Evolutionary conservation across 2,329 filamentous ascomycete species (phyloP), one percentile per base, ranked within the genome.

Genomic region (Ophiostoma ips): DNA sequence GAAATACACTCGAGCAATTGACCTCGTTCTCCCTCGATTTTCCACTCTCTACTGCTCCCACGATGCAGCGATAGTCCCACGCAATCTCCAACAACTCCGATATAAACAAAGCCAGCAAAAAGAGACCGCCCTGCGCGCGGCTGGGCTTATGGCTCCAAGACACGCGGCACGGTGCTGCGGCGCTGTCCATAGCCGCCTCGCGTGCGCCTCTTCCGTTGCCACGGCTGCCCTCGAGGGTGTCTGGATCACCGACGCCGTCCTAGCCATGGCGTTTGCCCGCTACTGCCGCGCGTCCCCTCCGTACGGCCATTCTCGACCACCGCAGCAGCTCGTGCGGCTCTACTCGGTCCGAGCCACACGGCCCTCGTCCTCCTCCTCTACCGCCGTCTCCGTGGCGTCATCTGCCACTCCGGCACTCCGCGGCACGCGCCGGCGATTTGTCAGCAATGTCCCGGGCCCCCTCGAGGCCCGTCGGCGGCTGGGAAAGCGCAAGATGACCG

Each of bases 231-330:
- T 37, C 11, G 71, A 75, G 48, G 64, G 67, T 40, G 59, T 80
- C 56, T 83, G 79, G 76, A 70, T 83, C 54, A 71, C 73, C 30
- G 79, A 84, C 57, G 68, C 75, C 43, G 56, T 74, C 21, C 68
- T 83, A 13, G 62, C 65, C 21, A 62, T 65, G 48, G 71, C 72
- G 3, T 75, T 79, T 56, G 67, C 70, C 44, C 65, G 68, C 16
- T 73, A 68, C 58, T 67, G 67, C 45, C 57, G 53, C 30, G 53
- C 28, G 33, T 34, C 13, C 6, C 33, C 4, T 21, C 15, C 34
- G 31, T 24, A 1, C 45, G 8, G 21, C n/a, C 12, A 28, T 9
- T 28, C 13, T 16, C n/a, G n/a, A n/a, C n/a, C n/a, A n/a, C n/a
- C n/a, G n/a, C n/a, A n/a, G n/a, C n/a, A n/a, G n/a, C n/a, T n/a